These are phyloP conservation scores for Akanthomyces uredinophilus DNA, from an alignment of 2,329 filamentous ascomycete genomes.

Conservation along the genomic window DNA sequence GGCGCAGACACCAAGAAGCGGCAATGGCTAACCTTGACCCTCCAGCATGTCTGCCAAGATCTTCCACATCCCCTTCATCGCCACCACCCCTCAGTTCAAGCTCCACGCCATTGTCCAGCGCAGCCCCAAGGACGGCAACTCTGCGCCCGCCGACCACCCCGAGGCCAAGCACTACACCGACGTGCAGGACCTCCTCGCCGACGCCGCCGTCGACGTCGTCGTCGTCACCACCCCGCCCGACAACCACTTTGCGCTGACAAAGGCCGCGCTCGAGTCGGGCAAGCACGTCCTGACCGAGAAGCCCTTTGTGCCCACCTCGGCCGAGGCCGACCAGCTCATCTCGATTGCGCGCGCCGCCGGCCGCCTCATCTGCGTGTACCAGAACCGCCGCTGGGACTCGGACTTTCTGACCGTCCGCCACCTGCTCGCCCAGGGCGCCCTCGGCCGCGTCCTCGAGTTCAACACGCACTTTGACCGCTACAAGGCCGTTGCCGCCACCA, in stretches of 20 bases:
- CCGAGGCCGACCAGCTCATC: constrained; percentile 61
- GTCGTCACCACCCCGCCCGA: constrained; percentile 67
- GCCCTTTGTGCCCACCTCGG: constrained; percentile 69
- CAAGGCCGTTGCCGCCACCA: constrained; percentile 51
- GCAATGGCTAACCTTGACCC: background rate
- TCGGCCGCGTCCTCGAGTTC: constrained; percentile 72
- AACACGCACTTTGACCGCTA: constrained; percentile 78
- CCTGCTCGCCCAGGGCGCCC: constrained; percentile 51
- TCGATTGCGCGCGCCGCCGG: constrained; percentile 46
- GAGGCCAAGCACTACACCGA: constrained; percentile 58
- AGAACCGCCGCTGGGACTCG: constrained; percentile 72
- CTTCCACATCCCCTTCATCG: constrained; percentile 62
- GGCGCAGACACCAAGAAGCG: constrained; percentile 15
- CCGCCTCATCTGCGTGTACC: constrained; percentile 61
- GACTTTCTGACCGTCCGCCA: constrained; percentile 68
- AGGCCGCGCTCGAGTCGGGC: constrained; percentile 59
- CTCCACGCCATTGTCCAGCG: constrained; percentile 75
- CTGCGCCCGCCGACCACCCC: constrained; percentile 65
- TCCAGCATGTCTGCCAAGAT: constrained; percentile 61
- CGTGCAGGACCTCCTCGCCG: constrained; percentile 57
- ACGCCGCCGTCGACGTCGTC: constrained; percentile 62
- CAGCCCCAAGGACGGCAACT: constrained; percentile 56
- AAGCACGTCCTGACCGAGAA: constrained; percentile 82
- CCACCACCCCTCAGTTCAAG: constrained; percentile 56
- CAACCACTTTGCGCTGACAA: constrained; percentile 62